phyloP scores from a whole-genome alignment of 1,284 basidiomycete genomes.

The Amylostereum areolatum region DNA sequence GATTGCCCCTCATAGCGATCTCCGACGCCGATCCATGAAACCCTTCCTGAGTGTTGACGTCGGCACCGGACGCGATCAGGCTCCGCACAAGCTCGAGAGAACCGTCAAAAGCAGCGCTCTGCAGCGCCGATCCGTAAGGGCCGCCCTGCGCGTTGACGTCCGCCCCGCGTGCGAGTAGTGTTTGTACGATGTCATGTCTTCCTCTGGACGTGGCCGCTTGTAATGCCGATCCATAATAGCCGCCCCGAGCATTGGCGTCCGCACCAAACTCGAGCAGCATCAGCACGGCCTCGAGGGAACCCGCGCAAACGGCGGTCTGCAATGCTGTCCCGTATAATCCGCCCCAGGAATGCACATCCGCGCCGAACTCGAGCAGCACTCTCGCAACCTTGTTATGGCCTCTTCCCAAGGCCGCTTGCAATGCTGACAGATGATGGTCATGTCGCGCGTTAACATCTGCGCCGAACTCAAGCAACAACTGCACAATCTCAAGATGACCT shows the following conservation, averaged over 20 bases:
- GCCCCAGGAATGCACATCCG: not conserved
- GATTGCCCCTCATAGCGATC: not conserved
- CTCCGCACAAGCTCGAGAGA: not conserved
- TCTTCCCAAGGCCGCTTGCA: not conserved
- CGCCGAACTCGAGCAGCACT: not conserved
- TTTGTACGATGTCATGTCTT: not conserved
- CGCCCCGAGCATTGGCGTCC: not conserved
- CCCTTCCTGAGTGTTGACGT: not conserved
- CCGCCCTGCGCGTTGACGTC: too few species aligned
- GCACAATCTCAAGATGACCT: not conserved
- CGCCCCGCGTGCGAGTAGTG: not conserved
- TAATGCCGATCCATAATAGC: not conserved
- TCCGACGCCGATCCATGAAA: not conserved
- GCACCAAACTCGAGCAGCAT: not conserved
- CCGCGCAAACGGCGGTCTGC: not conserved
- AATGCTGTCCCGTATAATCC: too few species aligned
- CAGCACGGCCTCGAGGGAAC: not conserved
- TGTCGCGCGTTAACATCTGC: not conserved
- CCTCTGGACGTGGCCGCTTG: not conserved
- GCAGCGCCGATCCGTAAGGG: too few species aligned
- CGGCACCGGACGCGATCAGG: not conserved
- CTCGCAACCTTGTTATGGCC: not conserved
- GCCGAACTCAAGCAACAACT: not conserved
- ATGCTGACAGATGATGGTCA: too few species aligned
- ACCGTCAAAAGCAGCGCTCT: too few species aligned